Base-by-base conservation (phyloP, 345 rosid genomes). In the Sonneratia caseolaris region DNA sequence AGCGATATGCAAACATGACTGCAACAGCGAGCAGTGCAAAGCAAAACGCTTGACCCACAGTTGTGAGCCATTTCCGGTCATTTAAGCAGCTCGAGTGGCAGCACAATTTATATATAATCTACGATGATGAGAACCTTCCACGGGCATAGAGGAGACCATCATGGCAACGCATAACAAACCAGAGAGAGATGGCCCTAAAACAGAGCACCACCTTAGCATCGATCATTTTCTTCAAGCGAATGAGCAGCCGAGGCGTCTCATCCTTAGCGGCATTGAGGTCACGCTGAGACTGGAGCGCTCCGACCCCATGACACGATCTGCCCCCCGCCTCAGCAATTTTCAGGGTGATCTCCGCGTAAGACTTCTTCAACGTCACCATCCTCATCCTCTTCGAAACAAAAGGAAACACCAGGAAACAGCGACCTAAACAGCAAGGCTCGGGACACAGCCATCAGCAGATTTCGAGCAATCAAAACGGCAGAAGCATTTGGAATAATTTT, bases 261-360 rank as follows among this genome's bases (percentile, higher is more conserved):
- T 81, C 86, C 67, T 86, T 88, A 22, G 91, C 76, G 37, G 61
- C 49, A 37, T 47, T 65, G 56, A 92, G 90, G 73, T 92, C 89
- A 36, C 79, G 80, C 59, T 86, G 85, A 61, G 74, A 81, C 38
- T 79, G 72, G 73, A 71, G 56, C 79, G 72, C 80, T 88, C 91
- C 45, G 90, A 80, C 53, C 72, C 75, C 82, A 84, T 69, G 35
- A 88, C 80, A 59, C 89, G 84, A 43, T 71, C 83, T 21, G 96
- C 89, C 18, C 92, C 86, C 82, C 88, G 5, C 96, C 74, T 82
- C 86, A 56, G 88, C 86, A 45, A 88, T 83, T 82, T 86, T 89
- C 51, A 86, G 76, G 57, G 89, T 83, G 22, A 92, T 88, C 53
- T 88, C 93, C 35, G 93, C 93, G 79, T 89, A 92, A 32, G 90